A percentile compares a stretch with the other conserved stretches of the same genome.
Evolutionary conservation across 768 basidiomycete species (phyloP).

Genomic region (Kwoniella pini): DNA sequence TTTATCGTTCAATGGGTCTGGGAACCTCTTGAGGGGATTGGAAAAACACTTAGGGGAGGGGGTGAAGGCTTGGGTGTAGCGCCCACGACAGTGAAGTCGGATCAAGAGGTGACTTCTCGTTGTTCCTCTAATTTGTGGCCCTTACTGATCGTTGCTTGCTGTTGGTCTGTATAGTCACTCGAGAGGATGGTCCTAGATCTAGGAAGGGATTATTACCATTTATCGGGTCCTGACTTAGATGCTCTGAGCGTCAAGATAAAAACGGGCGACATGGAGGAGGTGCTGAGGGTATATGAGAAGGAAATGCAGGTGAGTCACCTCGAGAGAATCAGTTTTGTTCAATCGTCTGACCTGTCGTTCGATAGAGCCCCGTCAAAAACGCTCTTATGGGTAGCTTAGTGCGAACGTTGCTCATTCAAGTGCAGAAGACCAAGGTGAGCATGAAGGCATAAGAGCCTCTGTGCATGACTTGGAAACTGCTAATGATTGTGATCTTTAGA

Average conservation of each 20-base stretch:
- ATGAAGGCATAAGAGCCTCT: too few relatives aligned
- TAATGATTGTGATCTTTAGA: slow-evolving; percentile 58
- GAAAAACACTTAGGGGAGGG: slow-evolving; percentile 79
- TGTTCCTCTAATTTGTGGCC: background rate
- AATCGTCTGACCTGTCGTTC: slow-evolving; percentile 7
- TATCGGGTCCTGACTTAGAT: slow-evolving; percentile 66
- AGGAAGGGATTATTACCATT: slow-evolving; percentile 74
- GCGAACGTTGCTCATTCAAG: slow-evolving; percentile 81
- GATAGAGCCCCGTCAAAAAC: slow-evolving; percentile 74
- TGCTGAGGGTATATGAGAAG: slow-evolving; percentile 83
- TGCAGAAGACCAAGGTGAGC: slow-evolving; percentile 90
- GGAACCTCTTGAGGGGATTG: slow-evolving; percentile 77
- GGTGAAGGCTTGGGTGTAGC: slow-evolving; percentile 71
- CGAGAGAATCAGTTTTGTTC: background rate
- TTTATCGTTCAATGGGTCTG: slow-evolving; percentile 83
- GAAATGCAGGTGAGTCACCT: slow-evolving; percentile 67
- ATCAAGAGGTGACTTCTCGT: slow-evolving; percentile 67
- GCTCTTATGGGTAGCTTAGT: slow-evolving; percentile 77
- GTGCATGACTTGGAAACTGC: too few relatives aligned
- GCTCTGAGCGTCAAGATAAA: slow-evolving; percentile 67
- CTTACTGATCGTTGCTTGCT: background rate
- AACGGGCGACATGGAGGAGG: slow-evolving; percentile 80
- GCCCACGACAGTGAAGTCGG: slow-evolving; percentile 77
- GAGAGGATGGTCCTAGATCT: slow-evolving; percentile 89
- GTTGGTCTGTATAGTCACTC: slow-evolving; percentile 63